A percentile compares a stretch with the other conserved stretches of the same genome.
Conservation (phyloP, 2,329 filamentous ascomycete genomes). For the Daldinia sp. region DNA sequence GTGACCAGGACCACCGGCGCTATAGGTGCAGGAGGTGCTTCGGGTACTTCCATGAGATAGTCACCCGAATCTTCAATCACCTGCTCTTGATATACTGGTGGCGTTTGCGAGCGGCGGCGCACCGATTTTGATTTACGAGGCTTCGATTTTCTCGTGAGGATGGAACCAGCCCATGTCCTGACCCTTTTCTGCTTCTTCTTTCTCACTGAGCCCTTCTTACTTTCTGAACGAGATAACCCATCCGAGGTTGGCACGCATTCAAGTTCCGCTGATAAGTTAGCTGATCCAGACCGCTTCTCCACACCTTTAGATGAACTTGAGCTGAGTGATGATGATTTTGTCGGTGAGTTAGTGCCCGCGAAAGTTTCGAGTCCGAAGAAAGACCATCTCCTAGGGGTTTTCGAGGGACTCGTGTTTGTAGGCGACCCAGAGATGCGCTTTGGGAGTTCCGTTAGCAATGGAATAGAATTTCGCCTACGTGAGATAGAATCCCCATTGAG, state of each 20-base stretch:
- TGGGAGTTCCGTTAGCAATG: constrained; percentile 61
- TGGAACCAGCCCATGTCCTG: constrained; percentile 77
- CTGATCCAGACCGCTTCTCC: constrained; percentile 46
- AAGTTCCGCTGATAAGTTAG: constrained; percentile 54
- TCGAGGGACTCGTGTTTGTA: constrained; percentile 62
- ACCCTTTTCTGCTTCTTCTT: constrained; percentile 78
- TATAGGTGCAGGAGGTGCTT: constrained; percentile 51
- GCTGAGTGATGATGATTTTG: constrained; percentile 61
- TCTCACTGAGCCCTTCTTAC: constrained; percentile 55
- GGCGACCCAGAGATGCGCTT: constrained; percentile 53
- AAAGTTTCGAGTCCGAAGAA: constrained; percentile 73
- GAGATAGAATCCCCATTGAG: constrained; percentile 54
- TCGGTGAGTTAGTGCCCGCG: constrained; percentile 59
- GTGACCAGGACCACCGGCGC: constrained; percentile 58
- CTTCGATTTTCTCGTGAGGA: constrained; percentile 73
- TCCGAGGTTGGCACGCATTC: constrained; percentile 50
- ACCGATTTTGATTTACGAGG: constrained; percentile 58
- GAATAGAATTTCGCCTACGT: constrained; percentile 70
- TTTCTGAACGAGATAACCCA: constrained; percentile 40
- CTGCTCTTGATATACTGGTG: constrained; percentile 55
- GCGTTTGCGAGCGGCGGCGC: constrained; percentile 60
- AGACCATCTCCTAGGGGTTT: constrained; percentile 69
- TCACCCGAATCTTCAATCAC: constrained; percentile 48
- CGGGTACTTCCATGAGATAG: constrained; percentile 45
- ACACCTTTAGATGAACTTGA: constrained; percentile 59